Evolutionary conservation across 345 rosid species (phyloP).

Genomic region (Noccaea caerulescens): DNA sequence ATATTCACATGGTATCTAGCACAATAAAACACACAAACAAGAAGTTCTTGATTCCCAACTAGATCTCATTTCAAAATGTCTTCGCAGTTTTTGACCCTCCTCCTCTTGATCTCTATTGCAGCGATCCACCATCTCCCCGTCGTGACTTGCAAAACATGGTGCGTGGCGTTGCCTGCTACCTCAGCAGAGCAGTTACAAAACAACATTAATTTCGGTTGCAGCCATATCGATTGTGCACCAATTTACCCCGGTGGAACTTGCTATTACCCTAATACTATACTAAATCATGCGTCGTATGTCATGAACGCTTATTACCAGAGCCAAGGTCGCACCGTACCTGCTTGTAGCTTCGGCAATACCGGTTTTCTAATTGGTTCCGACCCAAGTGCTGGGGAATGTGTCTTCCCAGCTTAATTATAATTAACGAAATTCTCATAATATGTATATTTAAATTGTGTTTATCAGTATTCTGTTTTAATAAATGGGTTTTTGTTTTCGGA

Average conservation of each 20-base stretch:
- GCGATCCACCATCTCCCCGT: slow-evolving; percentile 8
- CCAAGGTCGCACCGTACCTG: slow-evolving; percentile 17
- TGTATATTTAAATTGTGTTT: too few species aligned
- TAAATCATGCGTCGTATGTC: slow-evolving; percentile 71
- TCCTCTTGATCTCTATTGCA: slow-evolving; percentile 5
- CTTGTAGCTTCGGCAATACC: too few species aligned
- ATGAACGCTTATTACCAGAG: slow-evolving; percentile 75
- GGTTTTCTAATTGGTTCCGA: too few species aligned
- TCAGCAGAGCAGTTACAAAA: slow-evolving; percentile 60
- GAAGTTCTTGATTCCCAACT: too few species aligned
- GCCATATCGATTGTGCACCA: slow-evolving; percentile 57
- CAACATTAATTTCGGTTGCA: slow-evolving; percentile 68
- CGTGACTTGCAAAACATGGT: slow-evolving; percentile 56
- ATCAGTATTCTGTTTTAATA: too few species aligned
- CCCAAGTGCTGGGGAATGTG: too few species aligned
- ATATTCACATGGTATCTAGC: too few species aligned
- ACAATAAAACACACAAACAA: too few species aligned
- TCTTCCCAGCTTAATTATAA: too few species aligned
- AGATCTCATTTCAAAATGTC: not conserved
- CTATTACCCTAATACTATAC: slow-evolving; percentile 68
- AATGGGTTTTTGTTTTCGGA: too few species aligned
- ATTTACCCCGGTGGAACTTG: slow-evolving; percentile 72
- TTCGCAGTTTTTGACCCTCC: not conserved
- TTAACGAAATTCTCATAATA: too few species aligned
- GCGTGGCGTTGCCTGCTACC: slow-evolving; percentile 53